Conservation (phyloP, 177 flowering plant species). For the Tripterygium wilfordii region DNA sequence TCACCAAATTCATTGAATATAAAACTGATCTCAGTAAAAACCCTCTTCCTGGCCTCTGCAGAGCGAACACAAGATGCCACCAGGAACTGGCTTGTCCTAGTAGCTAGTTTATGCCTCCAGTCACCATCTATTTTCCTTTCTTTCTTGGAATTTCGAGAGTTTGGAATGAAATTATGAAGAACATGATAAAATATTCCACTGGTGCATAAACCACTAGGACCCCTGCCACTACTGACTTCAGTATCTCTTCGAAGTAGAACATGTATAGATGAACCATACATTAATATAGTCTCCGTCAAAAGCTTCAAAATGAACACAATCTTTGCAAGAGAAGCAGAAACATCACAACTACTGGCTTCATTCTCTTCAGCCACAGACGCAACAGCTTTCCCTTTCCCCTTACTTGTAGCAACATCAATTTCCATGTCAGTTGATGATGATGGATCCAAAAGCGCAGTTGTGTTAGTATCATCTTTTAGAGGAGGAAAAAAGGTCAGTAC, state of each 20-base stretch:
- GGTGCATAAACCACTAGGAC: constrained; percentile 21
- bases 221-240: constrained; percentile 57
- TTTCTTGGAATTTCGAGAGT: constrained; percentile 47
- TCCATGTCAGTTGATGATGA: constrained; percentile 73
- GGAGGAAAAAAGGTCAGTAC: constrained; percentile 61
- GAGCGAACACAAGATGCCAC: constrained; percentile 92
- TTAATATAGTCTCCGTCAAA: constrained; percentile 74
- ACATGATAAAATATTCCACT: constrained; percentile 83
- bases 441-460: constrained; percentile 22
- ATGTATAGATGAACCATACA: constrained; percentile 76
- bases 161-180: constrained; percentile 75
- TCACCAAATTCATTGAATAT: constrained; percentile 72
- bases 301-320: constrained; percentile 81
- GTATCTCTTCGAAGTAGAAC: constrained; percentile 77
- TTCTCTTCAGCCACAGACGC: constrained; percentile 48
- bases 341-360: constrained; percentile 47
- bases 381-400: constrained; percentile 92
- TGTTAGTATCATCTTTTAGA: constrained; percentile 34
- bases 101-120: constrained; percentile 84
- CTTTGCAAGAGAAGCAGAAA: constrained; percentile 76
- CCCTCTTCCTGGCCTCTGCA: constrained; percentile 77
- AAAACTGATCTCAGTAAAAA: constrained; percentile 61
- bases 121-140: constrained; percentile 82
- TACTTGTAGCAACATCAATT: constrained; percentile 60
- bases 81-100: constrained; percentile 72